Conservation (phyloP, 495 filamentous ascomycete genomes). For the Annulohypoxylon maeteangense region DNA sequence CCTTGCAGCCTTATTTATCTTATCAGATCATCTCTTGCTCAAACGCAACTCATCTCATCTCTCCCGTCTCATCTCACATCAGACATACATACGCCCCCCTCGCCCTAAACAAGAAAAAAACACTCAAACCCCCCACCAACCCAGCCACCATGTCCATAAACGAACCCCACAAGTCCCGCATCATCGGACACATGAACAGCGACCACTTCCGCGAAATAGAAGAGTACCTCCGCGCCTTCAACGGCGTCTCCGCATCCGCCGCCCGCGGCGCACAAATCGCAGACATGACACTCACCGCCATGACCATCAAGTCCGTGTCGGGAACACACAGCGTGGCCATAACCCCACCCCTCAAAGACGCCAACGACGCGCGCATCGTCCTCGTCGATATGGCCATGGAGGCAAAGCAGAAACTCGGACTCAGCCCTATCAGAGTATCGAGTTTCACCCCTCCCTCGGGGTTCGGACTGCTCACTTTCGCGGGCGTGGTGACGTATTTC, state of each 20-base stretch:
- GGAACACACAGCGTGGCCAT: constrained; percentile 63
- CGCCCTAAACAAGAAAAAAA: no score
- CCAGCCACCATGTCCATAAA: constrained; percentile 29
- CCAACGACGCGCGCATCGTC: constrained; percentile 69
- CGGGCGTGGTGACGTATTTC: constrained; percentile 50
- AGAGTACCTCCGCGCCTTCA: constrained; percentile 73
- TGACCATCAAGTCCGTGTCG: constrained; percentile 61
- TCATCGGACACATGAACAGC: constrained; percentile 82
- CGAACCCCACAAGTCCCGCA: constrained; percentile 65
- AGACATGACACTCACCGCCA: constrained; percentile 66
- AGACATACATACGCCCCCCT: no score
- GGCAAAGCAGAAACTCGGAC: constrained; percentile 49
- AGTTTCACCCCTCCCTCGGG: constrained; percentile 45
- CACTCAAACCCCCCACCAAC: background rate
- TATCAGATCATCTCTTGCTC: no score
- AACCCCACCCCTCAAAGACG: constrained; percentile 66
- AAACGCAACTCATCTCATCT: background rate
- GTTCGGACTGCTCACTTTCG: constrained; percentile 33
- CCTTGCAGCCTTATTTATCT: background rate
- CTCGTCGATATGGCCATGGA: constrained; percentile 69
- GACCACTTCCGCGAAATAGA: constrained; percentile 75
- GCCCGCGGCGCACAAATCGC: constrained; percentile 63
- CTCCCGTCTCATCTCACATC: background rate
- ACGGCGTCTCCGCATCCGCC: constrained; percentile 58
- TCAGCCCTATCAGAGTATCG: constrained; percentile 36